Conservation (phyloP, 768 basidiomycete genomes). For the Tricholoma hemisulphureum region DNA sequence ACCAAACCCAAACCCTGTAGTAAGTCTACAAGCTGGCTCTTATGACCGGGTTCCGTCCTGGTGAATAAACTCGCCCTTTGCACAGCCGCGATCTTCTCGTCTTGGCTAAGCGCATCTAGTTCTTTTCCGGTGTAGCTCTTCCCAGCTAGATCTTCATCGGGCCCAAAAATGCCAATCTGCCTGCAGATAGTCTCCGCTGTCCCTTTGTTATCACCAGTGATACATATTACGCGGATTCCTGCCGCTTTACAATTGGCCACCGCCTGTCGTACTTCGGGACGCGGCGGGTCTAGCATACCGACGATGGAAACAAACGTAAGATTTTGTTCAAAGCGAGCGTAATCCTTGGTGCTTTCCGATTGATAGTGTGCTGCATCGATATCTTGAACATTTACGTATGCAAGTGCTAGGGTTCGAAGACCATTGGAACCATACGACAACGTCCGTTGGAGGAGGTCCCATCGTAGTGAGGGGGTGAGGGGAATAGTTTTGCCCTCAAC, state of each 20-base stretch:
- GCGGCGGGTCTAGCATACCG: conserved; percentile 97
- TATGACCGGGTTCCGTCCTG: conserved; percentile 93
- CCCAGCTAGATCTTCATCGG: conserved; percentile 84
- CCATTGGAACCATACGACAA: conserved; percentile 76
- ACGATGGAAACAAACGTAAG: conserved; percentile 94
- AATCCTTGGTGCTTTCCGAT: conserved; percentile 76
- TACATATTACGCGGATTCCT: conserved; percentile 94
- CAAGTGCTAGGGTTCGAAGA: conserved; percentile 88
- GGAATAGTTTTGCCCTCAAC: conserved; percentile 63
- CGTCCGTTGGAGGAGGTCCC: conserved; percentile 61
- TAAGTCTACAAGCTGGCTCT: conserved; percentile 91
- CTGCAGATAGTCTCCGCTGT: conserved; percentile 97
- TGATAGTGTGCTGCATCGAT: conserved; percentile 79
- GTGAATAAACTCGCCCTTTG: conserved; percentile 87
- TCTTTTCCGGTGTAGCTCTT: conserved; percentile 96
- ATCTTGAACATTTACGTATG: conserved; percentile 78
- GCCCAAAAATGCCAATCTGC: conserved; percentile 90
- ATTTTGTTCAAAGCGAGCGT: conserved; percentile 86
- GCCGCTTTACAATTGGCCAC: conserved; percentile 89
- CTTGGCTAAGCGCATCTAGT: conserved; percentile 74
- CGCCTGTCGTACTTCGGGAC: conserved; percentile 86
- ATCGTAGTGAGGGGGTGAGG: conserved; percentile 60
- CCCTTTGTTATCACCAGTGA: conserved; percentile 97
- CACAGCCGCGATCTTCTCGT: conserved; percentile 85
- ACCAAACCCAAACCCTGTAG: conserved; percentile 89